phyloP scores from a whole-genome alignment of 768 basidiomycete species.

The Trametes cinnabarina region DNA sequence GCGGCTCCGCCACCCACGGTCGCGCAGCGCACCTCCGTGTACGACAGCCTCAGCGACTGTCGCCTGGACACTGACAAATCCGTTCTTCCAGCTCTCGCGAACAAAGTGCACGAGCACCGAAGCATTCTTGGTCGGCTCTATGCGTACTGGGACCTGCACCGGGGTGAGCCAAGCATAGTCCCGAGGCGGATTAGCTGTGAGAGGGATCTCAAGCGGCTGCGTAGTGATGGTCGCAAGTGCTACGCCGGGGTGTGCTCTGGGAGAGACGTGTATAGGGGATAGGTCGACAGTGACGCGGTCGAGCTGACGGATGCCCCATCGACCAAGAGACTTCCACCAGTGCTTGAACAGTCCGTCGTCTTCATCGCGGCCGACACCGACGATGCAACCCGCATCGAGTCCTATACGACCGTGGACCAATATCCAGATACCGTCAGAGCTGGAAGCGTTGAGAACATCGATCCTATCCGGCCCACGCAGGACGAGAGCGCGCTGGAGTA shows the following conservation, averaged over 20 bases:
- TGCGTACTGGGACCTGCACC: conserved; percentile 48
- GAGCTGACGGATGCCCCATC: conserved; percentile 60
- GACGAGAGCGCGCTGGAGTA: conserved; percentile 54
- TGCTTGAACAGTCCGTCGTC: conserved; percentile 45
- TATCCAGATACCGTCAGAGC: conserved; percentile 58
- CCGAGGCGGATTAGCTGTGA: conserved; percentile 50
- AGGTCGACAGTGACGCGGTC: conserved; percentile 56
- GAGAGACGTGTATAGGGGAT: conserved; percentile 48
- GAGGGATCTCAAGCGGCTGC: conserved; percentile 52
- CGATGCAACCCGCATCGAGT: conserved; percentile 60
- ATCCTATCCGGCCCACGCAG: conserved; percentile 60
- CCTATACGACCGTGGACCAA: conserved; percentile 57
- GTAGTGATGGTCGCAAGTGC: conserved; percentile 48
- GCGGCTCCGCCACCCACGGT: conserved; percentile 47
- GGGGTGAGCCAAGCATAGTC: conserved; percentile 59
- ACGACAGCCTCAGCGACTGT: conserved; percentile 44
- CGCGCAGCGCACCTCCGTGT: conserved; percentile 47
- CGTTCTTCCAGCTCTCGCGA: conserved; percentile 56
- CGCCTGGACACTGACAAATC: conserved; percentile 44
- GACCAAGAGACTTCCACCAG: conserved; percentile 65
- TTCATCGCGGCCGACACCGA: conserved; percentile 50
- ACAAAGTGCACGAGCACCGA: conserved; percentile 50
- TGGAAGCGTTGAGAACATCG: conserved; percentile 60
- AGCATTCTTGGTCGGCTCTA: conserved; percentile 54
- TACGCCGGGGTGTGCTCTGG: conserved; percentile 38